phyloP scores from a whole-genome alignment of 352 stramenopile species.

The Phytophthora sp. region DNA sequence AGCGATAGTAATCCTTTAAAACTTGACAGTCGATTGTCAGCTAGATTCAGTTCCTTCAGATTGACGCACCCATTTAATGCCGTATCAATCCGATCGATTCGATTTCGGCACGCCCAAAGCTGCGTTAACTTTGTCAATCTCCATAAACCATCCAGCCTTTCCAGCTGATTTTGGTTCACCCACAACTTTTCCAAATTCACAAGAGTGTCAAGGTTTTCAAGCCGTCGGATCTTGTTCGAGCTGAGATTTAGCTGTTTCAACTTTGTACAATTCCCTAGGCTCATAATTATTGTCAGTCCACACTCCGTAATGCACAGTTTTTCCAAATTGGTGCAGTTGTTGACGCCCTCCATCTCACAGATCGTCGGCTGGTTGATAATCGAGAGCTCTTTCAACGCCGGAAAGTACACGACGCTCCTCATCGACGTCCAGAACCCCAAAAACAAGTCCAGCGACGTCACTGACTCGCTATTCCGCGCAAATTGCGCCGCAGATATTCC shows the following conservation, averaged over 20 bases:
- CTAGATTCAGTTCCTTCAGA: conserved; percentile 86
- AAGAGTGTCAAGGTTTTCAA: conserved; percentile 65
- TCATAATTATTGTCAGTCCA: conserved; percentile 52
- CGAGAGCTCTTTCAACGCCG: conserved; percentile 63
- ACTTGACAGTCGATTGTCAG: conserved; percentile 79
- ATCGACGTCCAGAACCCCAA: conserved; percentile 81
- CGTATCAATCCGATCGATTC: conserved; percentile 69
- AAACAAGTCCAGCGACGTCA: conserved; percentile 74
- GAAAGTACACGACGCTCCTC: conserved; percentile 70
- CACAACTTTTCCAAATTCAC: conserved; percentile 74
- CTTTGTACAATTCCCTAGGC: conserved; percentile 47
- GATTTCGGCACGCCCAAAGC: conserved; percentile 82
- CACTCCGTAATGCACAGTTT: conserved; percentile 75
- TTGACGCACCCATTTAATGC: conserved; percentile 56
- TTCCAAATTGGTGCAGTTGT: conserved; percentile 59
- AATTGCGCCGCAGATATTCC: conserved; percentile 66
- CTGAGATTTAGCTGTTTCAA: conserved; percentile 78
- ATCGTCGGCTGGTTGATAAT: conserved; percentile 83
- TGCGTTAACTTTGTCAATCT: conserved; percentile 56
- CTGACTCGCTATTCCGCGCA: conserved; percentile 37
- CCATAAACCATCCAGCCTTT: conserved; percentile 60
- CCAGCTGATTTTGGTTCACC: conserved; percentile 84
- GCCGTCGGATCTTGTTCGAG: conserved; percentile 58
- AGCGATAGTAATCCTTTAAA: conserved; percentile 90
- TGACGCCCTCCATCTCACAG: conserved; percentile 55